Conservation (phyloP, 2,329 filamentous ascomycete species). For the Cadophora gregata region DNA sequence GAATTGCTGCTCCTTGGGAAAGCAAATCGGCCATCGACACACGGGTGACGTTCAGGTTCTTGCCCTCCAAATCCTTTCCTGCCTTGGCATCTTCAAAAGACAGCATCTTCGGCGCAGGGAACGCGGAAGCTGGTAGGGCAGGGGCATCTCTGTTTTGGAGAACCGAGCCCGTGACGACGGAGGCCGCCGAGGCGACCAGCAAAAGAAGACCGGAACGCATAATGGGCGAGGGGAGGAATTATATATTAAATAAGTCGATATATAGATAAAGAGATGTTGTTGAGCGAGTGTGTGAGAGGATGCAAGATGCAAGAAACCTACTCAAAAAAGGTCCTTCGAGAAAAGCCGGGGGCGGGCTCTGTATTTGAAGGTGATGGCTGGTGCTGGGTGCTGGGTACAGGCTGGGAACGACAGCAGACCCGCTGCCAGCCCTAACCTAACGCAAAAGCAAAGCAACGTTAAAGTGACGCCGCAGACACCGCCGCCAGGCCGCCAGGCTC, state of each 20-base stretch:
- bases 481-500: constrained; percentile 5
- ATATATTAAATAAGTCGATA: constrained; percentile 5
- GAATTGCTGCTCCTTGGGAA: constrained; percentile 2
- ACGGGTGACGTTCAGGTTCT: constrained; percentile 10
- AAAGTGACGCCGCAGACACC: constrained; percentile 1
- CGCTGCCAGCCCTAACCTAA: constrained; percentile 9
- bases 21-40: constrained; percentile 13
- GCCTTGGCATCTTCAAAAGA: constrained; percentile 17
- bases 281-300: constrained; percentile 17
- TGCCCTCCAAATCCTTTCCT: constrained; percentile 18
- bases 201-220: constrained; percentile 19
- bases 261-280: not conserved
- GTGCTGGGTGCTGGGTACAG: not conserved
- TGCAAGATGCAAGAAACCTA: constrained; percentile 17
- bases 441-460: constrained; percentile 2
- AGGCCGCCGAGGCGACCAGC: constrained; percentile 5
- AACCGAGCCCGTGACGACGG: constrained; percentile 1
- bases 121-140: not conserved
- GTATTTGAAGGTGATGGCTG: constrained; percentile 12
- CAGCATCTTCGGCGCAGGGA: not conserved
- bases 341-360: not conserved
- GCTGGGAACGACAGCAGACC: not conserved
- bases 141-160: constrained; percentile 8
- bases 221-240: constrained; percentile 16
- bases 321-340: not conserved